phyloP scores from a whole-genome alignment of 225 moss, liverwort and hornwort species.

The Bryoerythrophyllum caledonicum region DNA sequence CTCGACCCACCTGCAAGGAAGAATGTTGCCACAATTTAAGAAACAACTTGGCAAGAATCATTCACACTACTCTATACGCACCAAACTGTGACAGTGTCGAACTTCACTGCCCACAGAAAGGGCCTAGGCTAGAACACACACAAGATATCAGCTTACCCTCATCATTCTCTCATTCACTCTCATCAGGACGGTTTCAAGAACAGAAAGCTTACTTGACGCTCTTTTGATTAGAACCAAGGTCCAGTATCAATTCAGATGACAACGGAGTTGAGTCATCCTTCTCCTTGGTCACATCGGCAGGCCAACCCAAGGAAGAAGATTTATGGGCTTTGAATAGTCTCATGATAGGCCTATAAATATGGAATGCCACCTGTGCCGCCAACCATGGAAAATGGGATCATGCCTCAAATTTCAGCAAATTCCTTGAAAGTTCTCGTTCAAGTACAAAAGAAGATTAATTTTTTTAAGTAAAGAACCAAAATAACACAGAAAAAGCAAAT shows the following conservation, averaged over 20 bases:
- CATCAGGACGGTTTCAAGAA: not conserved
- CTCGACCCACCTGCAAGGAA: constrained; percentile 74
- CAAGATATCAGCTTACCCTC: too few species aligned
- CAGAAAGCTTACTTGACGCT: constrained; percentile 61
- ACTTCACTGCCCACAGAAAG: too few species aligned
- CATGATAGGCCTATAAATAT: constrained; percentile 93
- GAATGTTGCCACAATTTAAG: constrained; percentile 8
- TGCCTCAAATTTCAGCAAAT: not conserved
- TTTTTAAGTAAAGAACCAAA: too few species aligned
- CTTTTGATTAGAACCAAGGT: constrained; percentile 78
- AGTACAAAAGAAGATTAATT: not conserved
- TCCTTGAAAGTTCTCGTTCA: too few species aligned
- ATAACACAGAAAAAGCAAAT: constrained; percentile 18
- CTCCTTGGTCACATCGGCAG: constrained; percentile 75
- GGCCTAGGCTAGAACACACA: too few species aligned
- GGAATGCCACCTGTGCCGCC: constrained; percentile 80
- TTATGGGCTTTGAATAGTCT: constrained; percentile 83
- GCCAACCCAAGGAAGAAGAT: constrained; percentile 78
- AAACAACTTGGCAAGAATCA: not conserved
- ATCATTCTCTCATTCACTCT: too few species aligned
- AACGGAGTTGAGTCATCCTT: constrained; percentile 51
- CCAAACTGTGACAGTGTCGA: not conserved
- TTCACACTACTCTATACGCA: not conserved
- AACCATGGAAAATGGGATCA: constrained; percentile 21
- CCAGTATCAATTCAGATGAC: constrained; percentile 68